Percentiles rank a stretch among this genome's conserved stretches.
These are phyloP conservation scores for Strobilomyces echinocephalus DNA, from an alignment of 768 basidiomycete genomes.

Conservation along the genomic window DNA sequence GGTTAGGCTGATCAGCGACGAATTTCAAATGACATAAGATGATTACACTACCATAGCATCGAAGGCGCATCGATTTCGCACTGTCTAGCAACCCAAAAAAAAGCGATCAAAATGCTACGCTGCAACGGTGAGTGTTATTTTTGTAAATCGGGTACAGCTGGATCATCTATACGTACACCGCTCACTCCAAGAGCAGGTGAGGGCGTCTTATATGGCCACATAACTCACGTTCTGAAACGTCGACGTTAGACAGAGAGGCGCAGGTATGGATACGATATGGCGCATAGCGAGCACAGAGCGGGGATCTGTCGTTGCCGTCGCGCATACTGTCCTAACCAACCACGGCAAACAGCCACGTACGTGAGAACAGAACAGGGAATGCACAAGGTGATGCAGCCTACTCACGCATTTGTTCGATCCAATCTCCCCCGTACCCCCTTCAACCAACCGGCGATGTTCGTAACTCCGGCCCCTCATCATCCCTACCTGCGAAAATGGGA, in stretches of 20 bases:
- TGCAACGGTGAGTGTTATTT: neutral
- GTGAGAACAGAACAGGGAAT: too few relatives aligned
- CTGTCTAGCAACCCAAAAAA: neutral
- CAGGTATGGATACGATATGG: neutral
- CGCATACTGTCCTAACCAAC: too few relatives aligned
- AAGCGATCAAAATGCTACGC: neutral
- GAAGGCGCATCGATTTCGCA: neutral
- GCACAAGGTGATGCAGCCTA: too few relatives aligned
- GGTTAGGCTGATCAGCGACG: neutral
- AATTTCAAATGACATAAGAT: neutral
- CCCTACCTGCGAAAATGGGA: too few relatives aligned
- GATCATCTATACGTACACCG: neutral
- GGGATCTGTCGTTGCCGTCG: too few relatives aligned
- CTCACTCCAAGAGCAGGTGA: neutral
- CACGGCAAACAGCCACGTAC: too few relatives aligned
- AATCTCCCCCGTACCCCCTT: too few relatives aligned
- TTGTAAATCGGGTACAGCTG: neutral
- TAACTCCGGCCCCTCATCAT: too few relatives aligned
- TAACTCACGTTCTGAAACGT: neutral
- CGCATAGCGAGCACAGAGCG: too few relatives aligned
- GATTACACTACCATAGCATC: neutral
- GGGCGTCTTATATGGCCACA: neutral
- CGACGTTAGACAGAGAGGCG: too few relatives aligned
- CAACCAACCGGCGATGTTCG: too few relatives aligned
- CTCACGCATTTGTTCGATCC: too few relatives aligned